Conservation (phyloP, 805 yeast species). For the Saccharomycopsis sp. region DNA sequence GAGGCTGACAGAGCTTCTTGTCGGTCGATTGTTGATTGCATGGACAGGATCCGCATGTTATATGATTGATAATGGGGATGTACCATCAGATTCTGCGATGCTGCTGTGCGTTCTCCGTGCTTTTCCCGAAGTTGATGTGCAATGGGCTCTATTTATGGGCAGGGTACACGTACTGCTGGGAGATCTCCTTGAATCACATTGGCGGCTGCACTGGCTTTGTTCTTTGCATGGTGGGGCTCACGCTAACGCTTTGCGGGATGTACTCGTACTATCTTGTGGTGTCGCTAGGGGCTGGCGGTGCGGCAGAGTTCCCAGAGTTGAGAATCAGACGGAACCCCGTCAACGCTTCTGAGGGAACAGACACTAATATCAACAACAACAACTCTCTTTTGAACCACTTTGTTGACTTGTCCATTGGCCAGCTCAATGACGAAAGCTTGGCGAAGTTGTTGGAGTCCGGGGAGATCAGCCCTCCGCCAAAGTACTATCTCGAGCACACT, state of each 20-base stretch:
- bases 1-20: no score
- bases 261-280: constrained; percentile 40
- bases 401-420: constrained; percentile 1
- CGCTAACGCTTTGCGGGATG: constrained; percentile 30
- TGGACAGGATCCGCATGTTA: no score
- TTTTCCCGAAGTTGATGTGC: constrained; percentile 42
- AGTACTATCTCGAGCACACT: constrained; percentile 28
- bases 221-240: constrained; percentile 24
- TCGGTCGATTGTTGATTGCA: no score
- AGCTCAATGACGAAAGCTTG: constrained; percentile 13
- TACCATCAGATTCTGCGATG: constrained; percentile 18
- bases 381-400: no score
- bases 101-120: constrained; percentile 29
- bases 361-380: constrained; percentile 1
- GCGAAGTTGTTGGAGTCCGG: constrained; percentile 9
- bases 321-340: constrained; percentile 1
- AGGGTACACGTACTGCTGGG: constrained; percentile 29
- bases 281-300: constrained; percentile 45
- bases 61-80: no score
- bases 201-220: constrained; percentile 18
- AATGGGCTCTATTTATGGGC: constrained; percentile 39
- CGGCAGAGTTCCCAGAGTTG: constrained; percentile 37
- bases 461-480: constrained; percentile 23
- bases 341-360: background rate
- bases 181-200: constrained; percentile 25